Percentiles rank a stretch among this genome's conserved stretches.
phyloP scores from a whole-genome alignment of 179 eudicot genomes.

The Beta corolliflora region DNA sequence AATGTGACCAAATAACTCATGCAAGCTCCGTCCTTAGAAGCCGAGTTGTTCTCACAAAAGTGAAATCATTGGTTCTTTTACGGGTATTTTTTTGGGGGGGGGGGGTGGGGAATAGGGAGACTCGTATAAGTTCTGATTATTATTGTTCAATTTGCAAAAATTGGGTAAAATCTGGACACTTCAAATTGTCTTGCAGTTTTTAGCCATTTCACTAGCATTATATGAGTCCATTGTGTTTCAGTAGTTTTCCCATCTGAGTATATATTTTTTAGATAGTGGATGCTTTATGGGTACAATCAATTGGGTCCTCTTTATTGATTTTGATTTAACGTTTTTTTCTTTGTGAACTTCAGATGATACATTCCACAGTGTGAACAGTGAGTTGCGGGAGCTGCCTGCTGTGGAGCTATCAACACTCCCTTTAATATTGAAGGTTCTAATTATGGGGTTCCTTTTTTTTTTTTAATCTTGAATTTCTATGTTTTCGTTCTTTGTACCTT shows the following conservation, averaged over 20 bases:
- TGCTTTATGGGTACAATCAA: constrained; percentile 5
- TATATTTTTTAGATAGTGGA: neutral
- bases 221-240: no score
- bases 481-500: no score
- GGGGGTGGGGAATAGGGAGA: no score
- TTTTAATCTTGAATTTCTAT: neutral
- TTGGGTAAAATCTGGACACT: no score
- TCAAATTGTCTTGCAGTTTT: neutral
- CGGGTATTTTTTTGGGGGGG: no score
- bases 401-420: constrained; percentile 90
- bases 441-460: constrained; percentile 9
- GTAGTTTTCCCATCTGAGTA: neutral
- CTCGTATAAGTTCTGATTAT: no score
- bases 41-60: no score
- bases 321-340: neutral
- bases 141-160: no score
- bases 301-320: neutral
- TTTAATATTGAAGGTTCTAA: constrained; percentile 71
- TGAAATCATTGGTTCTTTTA: no score
- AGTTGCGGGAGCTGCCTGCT: constrained; percentile 85
- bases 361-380: constrained; percentile 66
- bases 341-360: constrained; percentile 63
- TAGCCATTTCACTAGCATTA: neutral
- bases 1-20: no score
- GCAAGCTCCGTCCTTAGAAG: no score